Evolutionary conservation across 176 grass and related monocot genomes (phyloP), one percentile per base, ranked within the genome.

Genomic region (Echinochloa phyllopogon): DNA sequence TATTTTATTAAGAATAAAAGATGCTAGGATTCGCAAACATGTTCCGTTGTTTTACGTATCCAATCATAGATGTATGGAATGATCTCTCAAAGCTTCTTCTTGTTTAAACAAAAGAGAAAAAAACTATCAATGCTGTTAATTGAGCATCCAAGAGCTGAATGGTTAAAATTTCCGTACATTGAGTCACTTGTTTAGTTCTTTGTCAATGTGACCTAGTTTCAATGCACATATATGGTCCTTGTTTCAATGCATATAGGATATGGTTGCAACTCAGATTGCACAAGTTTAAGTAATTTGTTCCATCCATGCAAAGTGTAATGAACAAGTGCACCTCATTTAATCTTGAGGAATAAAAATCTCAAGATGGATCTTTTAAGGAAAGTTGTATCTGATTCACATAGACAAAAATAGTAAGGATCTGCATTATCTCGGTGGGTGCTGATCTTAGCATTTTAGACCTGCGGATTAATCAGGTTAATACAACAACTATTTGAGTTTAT

Each of bases 221-320:
- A 69, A 69, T 69, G 65, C 65, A 69, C 42, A 33, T 41, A 68
- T 38, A 5, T 21, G 56, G 3, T 58, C 43, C 4, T 42, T 80
- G 15, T 56, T 36, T 73, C 58, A 64, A 16, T 58, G 25, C 8
- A 24, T 15, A 65, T 49, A 81, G 59, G 20, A 87, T 21, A 64
- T 3, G 15, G 24, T 58, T 48, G 29, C 10, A 76, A 57, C 23
- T 9, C 36, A 72, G 17, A 33, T 57, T 84, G 20, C 55, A 87
- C 25, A 20, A 75, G 6, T 8, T 59, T n/a, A 53, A 50, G 41
- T 38, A 60, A 40, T 25, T 5, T 60, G 14, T 38, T 29, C 23
- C 6, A 58, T 42, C 37, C 42, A 24, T 76, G 36, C 7, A 50
- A n/a, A 76, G 16, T 58, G 39, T 44, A 10, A 44, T 27, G 0